Base-by-base conservation (phyloP, 257 asterid genomes). In the Catharanthus roseus region DNA sequence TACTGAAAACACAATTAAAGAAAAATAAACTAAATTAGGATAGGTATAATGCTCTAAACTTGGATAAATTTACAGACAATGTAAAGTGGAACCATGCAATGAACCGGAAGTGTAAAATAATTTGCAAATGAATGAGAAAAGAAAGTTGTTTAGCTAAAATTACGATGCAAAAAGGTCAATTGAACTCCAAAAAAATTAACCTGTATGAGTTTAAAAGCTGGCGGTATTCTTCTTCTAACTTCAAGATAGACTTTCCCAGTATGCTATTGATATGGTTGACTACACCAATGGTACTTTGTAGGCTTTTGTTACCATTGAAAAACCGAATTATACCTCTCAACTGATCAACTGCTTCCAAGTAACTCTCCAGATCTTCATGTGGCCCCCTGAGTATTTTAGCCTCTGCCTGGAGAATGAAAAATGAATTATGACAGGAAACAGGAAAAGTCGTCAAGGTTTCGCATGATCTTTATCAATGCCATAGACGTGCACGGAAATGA, bases 341-440 rank as follows among this genome's bases (percentile, higher is more conserved):
- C 54, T 89, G 97, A 79, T 87, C 85, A 72, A 91, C 92, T 69
- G 96, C 99, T 76, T 87, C 90, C 26, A 93, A 81, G 77, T 93
- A 93, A 74, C 96, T 88, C 76, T 91, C 99, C 83, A 91, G 71
- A 82, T 91, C 96, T 77, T 93, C 99, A 54, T 91, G 97, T 54
- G 99, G 99, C 1, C 99, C 99, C 82, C 89, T 88, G 78, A 93
- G 71, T 72, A 93, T 86, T 78, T 86, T 93, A 61, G 99, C 97
- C 82, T 93, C 99, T 15, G 96, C 96, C 99, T 93, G 90, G 69
- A 77, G 66, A 78, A 45, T 77, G 57, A 76, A 71, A 23, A 7
- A 33, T 57, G 9, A 6, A 28, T 28, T 29, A 31, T 57, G 38
- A 29, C 5, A 15, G 5, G 5, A 60, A 60, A 29, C 5, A 15